Base-by-base conservation (phyloP, 2,329 filamentous ascomycete species). In the Talaromyces marneffei region DNA sequence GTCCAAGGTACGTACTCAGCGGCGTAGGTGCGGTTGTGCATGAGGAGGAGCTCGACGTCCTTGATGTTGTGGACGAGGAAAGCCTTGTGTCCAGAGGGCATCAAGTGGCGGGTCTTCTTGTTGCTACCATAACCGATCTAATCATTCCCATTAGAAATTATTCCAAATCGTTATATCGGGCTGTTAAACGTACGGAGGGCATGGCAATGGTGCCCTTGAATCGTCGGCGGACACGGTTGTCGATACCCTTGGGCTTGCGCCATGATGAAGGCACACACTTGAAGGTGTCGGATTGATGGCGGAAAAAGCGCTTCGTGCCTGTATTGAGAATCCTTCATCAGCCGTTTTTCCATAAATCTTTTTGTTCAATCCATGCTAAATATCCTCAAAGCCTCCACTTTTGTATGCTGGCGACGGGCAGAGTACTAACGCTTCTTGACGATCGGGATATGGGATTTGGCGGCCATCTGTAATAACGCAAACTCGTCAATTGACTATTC, bases 171-270 rank as follows among this genome's bases (percentile, higher is more conserved):
- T 20, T 14, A 12, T 12, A 35, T 12, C 10, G 8, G 33, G 14
- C 6, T 52, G 25, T 33, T 27, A 33, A 57, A 87, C 91, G 79
- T 92, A 97, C 93, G 85, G 92, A 96, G 82, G 94, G 94, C 93
- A 99, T 97, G 77, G 87, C 87, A 81, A 89, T 89, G 83, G 90
- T 91, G 77, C 94, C 91, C 83, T 91, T 92, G 87, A 99, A 99
- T 72, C 94, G 91, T 86, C 94, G 88, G 79, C 94, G 90, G 79
- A 99, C 93, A 76, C 90, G 85, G 85, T 92, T 96, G 84, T 99
- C 94, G 82, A 99, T 99, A 91, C 94, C 94, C 91, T 99, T 99
- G 72, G 94, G 94, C 87, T 97, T 99, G 83, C 94, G 90, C 94
- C 94, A 99, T 86, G 86, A 88, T 71, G 89, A 79, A 77, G 85